Evolutionary conservation across 768 basidiomycete genomes (phyloP), one percentile per base, ranked within the genome.

Genomic region (Dacryopinax primogenitus): DNA sequence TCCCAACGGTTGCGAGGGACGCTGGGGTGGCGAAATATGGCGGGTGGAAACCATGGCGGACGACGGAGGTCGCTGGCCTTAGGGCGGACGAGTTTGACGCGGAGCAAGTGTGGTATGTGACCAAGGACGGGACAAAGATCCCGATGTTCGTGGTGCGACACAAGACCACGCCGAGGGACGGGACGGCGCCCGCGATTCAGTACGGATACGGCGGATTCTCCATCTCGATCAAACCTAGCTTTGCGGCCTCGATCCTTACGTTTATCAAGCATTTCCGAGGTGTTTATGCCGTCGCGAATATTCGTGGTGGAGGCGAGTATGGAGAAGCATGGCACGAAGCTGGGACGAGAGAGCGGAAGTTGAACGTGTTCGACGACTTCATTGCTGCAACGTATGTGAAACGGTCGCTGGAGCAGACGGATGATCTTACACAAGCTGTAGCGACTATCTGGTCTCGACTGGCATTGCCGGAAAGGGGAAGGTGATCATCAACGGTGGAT

Each of bases 181-280:
- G 89, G 16, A 86, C 84, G 0, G 88, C 88, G 0, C 83, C 90
- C 16, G 86, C 82, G 0, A 77, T 90, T 33, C 87, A 90, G 72
- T 92, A 89, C 66, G 89, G 87, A 34, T 91, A 90, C 68, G 90
- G 90, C n/a, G 90, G 89, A 11, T 91, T 90, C 72, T 82, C 79
- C 63, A 81, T 86, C 41, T 82, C 86, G 21, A 81, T 90, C 67
- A 78, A 81, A 65, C 89, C 89, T 9, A 83, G 81, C 72, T 92
- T 90, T 77, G 86, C 82, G 66, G 76, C 87, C 6, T 75, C 82
- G 2, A 81, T 87, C 63, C 78, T 92, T 41, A 90, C 87, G 0
- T 87, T 88, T 74, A 75, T 89, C 66, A 82, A 87, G 73, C 78
- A 77, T 39, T 92, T 88, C 70, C 82, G 86, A 9, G 85, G 82